These are phyloP conservation scores for Hypericum perforatum DNA, from an alignment of 345 rosid species.

Conservation along the genomic window DNA sequence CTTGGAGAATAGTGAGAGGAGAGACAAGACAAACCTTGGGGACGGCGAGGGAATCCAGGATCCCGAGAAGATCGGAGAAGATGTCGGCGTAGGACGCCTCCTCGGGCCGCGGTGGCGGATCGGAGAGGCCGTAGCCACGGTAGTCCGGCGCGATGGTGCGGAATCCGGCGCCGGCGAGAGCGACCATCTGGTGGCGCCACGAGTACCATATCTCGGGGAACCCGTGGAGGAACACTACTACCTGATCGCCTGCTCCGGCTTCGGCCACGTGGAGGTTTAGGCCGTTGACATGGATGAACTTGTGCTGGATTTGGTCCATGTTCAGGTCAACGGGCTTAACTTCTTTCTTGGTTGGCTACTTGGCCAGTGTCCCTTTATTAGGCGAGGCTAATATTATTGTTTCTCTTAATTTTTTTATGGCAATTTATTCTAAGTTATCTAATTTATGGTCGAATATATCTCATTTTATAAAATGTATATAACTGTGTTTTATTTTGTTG, in stretches of 20 bases:
- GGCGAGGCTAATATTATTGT: too few relatives aligned
- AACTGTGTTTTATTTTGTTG: too few relatives aligned
- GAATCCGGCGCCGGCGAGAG: conserved; percentile 34
- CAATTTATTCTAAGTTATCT: too few relatives aligned
- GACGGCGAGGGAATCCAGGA: conserved; percentile 33
- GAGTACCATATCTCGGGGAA: conserved; percentile 67
- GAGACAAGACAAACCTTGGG: conserved; percentile 16
- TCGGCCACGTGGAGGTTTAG: conserved; percentile 41
- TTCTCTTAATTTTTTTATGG: too few relatives aligned
- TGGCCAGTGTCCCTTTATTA: too few relatives aligned
- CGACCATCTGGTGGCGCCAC: conserved; percentile 52
- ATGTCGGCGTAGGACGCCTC: conserved; percentile 27
- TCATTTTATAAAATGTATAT: too few relatives aligned
- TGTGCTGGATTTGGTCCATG: conserved; percentile 42
- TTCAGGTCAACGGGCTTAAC: neutral
- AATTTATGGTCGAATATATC: too few relatives aligned
- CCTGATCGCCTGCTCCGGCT: conserved; percentile 30
- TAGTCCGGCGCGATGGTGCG: conserved; percentile 41
- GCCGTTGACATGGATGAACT: conserved; percentile 20
- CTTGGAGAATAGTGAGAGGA: too few relatives aligned
- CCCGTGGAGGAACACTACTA: conserved; percentile 46
- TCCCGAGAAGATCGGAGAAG: conserved; percentile 26
- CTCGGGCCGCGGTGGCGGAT: conserved; percentile 34
- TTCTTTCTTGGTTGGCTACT: too few relatives aligned
- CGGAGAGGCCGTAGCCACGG: conserved; percentile 49